These are phyloP conservation scores for Globisporangium paddicum DNA, from an alignment of 352 stramenopile genomes.

Conservation along the genomic window DNA sequence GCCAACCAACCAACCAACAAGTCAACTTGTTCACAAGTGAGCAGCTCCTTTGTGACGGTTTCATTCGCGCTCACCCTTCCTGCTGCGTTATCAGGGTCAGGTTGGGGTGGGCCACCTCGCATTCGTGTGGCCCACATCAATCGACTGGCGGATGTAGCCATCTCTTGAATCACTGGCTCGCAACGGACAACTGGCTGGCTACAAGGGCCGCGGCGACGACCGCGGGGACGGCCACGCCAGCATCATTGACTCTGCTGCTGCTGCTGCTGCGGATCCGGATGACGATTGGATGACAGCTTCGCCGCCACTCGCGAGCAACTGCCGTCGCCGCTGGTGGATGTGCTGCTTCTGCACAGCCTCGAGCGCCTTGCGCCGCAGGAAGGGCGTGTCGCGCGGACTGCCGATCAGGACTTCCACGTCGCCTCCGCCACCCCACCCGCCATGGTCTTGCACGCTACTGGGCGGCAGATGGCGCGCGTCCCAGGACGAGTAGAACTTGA, in stretches of 20 bases:
- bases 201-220: neutral
- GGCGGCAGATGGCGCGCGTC: slow-evolving; percentile 10
- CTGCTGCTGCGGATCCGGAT: neutral
- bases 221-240: slow-evolving; percentile 6
- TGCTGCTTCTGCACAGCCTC: slow-evolving; percentile 35
- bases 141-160: neutral
- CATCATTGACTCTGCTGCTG: neutral
- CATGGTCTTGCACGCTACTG: neutral
- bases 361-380: slow-evolving; percentile 60
- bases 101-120: neutral
- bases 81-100: neutral
- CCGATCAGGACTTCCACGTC: slow-evolving; percentile 43
- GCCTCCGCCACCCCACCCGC: neutral
- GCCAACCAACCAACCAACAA: too few relatives aligned
- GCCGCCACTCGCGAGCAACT: slow-evolving; percentile 32
- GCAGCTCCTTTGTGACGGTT: too few relatives aligned
- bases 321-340: slow-evolving; percentile 28
- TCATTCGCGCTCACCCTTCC: neutral
- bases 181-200: too few relatives aligned
- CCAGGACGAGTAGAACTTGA: slow-evolving; percentile 47
- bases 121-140: neutral
- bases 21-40: too few relatives aligned
- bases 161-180: too few relatives aligned
- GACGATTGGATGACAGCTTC: slow-evolving; percentile 32
- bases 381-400: slow-evolving; percentile 66